A percentile compares a stretch with the other conserved stretches of the same genome.
Conservation (phyloP, 345 rosid species). For the Euphorbia lathyris region DNA sequence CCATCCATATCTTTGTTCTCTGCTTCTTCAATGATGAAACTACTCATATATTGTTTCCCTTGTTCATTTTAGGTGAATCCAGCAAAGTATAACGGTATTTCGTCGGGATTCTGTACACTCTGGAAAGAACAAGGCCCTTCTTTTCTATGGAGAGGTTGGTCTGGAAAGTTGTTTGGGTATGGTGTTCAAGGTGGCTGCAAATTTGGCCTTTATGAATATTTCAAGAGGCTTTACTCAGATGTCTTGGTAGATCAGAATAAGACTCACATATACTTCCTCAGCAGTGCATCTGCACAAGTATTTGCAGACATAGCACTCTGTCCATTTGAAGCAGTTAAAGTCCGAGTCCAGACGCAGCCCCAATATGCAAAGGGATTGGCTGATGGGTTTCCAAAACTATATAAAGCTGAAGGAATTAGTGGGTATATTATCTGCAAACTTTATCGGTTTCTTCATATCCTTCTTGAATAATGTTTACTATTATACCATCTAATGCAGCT, state of each 20-base stretch:
- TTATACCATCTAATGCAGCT: constrained; percentile 24
- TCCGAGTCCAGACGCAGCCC: constrained; percentile 62
- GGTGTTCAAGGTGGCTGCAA: constrained; percentile 70
- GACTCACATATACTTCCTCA: constrained; percentile 48
- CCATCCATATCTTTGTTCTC: neutral
- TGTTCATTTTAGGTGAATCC: constrained; percentile 47
- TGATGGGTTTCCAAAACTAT: constrained; percentile 58
- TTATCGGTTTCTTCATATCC: constrained; percentile 1
- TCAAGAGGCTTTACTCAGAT: constrained; percentile 52
- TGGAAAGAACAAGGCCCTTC: constrained; percentile 70
- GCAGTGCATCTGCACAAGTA: constrained; percentile 68
- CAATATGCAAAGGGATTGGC: constrained; percentile 53
- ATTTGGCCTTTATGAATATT: constrained; percentile 67
- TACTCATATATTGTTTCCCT: neutral
- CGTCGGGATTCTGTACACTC: constrained; percentile 48
- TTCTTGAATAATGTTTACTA: constrained; percentile 16
- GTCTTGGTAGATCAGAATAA: constrained; percentile 34
- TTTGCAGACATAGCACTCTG: constrained; percentile 65
- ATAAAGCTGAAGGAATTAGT: constrained; percentile 46
- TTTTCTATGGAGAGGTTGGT: constrained; percentile 71
- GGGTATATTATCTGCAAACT: constrained; percentile 39
- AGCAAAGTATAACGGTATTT: constrained; percentile 48
- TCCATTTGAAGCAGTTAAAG: constrained; percentile 69
- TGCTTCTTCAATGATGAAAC: neutral
- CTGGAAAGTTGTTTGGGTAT: constrained; percentile 57